Evolutionary conservation across 2,329 filamentous ascomycete species (phyloP), one percentile per base, ranked within the genome.

Genomic region (Botrytis fabae): DNA sequence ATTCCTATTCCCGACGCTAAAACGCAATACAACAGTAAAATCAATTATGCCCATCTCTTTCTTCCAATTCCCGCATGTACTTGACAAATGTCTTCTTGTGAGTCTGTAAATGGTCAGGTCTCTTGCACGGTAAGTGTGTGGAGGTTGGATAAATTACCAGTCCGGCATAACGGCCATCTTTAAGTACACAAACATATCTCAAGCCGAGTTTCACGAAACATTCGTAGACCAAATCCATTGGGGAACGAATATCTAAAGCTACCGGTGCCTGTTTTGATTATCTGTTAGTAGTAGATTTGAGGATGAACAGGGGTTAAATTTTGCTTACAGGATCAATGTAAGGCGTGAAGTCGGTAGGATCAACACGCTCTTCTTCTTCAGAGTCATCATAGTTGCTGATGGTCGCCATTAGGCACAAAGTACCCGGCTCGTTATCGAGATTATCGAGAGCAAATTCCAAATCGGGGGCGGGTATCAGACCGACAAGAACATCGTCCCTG

Each of bases 11-110:
- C 35, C 48, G 25, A 44, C 51, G 63, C 63, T 61, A 69, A 72
- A 44, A 69, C n/a, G 28, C 48, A 69, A 69, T 46, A 69, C 44
- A 60, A 60, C 51, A 32, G 28, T 42, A 69, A 61, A 42, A 69
- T 72, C 54, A 72, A 69, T 42, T 61, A 70, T 78, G 75, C 22
- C 75, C 77, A 51, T 79, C 78, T n/a, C 76, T 75, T 63, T 91
- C 86, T 80, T 96, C 93, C 63, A 95, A 84, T 80, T 97, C 92
- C 77, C 95, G 93, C 82, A 97, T 92, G 81, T 97, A 98, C 82
- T 93, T 95, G 74, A 97, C 95, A 84, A 99, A 98, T 6, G 90
- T 91, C 85, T 99, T 99, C 85, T 98, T 98, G 83, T 99, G 96
- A 69, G 92, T 89, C 91, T 93, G 72, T 54, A 61, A 22, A 64